phyloP scores from a whole-genome alignment of 2,329 filamentous ascomycete species.

The Tolypocladium amazonense region DNA sequence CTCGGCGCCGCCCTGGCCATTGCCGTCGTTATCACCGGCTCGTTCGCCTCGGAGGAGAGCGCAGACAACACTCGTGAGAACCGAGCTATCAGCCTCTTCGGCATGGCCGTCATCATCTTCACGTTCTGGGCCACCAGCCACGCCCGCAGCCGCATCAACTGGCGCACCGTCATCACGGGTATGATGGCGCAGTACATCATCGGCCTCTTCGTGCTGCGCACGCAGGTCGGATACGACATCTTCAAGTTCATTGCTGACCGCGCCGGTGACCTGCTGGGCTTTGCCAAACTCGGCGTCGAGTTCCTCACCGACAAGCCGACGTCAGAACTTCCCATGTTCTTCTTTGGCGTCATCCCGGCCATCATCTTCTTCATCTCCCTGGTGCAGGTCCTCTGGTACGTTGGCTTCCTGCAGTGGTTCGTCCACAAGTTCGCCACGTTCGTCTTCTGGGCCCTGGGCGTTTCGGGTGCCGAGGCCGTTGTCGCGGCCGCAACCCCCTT shows the following conservation, averaged over 20 bases:
- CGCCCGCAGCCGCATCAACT: constrained; percentile 52
- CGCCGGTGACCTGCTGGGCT: constrained; percentile 64
- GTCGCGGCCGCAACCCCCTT: constrained; percentile 89
- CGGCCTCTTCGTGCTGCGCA: constrained; percentile 79
- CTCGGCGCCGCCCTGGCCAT: constrained; percentile 54
- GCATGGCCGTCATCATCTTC: constrained; percentile 60
- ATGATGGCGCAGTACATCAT: constrained; percentile 85
- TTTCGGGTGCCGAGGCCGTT: constrained; percentile 87
- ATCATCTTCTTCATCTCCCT: constrained; percentile 95
- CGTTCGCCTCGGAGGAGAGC: constrained; percentile 62
- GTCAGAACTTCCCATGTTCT: constrained; percentile 50
- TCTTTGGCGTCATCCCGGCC: constrained; percentile 70
- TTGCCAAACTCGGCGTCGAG: constrained; percentile 58
- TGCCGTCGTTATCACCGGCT: constrained; percentile 64
- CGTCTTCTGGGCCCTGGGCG: constrained; percentile 82
- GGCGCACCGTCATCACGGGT: constrained; percentile 77
- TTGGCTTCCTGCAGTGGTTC: constrained; percentile 79
- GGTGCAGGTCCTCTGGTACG: constrained; percentile 78
- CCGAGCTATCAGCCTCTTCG: constrained; percentile 72
- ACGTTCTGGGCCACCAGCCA: constrained; percentile 61
- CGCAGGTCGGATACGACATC: constrained; percentile 73
- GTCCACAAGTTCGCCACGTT: constrained; percentile 77
- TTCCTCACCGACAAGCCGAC: constrained; percentile 50
- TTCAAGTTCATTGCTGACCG: constrained; percentile 79
- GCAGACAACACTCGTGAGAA: constrained; percentile 69